Evolutionary conservation across 306 rosid species (phyloP).

Genomic region (Rosa persica): DNA sequence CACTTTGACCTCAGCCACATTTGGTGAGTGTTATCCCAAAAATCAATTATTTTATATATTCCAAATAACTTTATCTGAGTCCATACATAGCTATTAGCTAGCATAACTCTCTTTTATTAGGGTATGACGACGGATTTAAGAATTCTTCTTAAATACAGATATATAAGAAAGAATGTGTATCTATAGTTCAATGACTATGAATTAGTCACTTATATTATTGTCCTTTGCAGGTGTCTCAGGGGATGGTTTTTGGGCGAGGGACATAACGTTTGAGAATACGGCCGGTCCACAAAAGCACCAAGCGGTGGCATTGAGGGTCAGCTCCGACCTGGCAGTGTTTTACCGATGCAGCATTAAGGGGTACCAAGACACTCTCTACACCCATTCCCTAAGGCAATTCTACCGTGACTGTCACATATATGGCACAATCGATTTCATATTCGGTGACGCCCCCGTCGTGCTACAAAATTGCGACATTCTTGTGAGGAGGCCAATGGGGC

Average conservation of each 20-base stretch:
- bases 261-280: slow-evolving; percentile 71
- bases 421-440: slow-evolving; percentile 51
- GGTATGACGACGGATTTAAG: too few species aligned
- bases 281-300: slow-evolving; percentile 64
- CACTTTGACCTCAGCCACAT: slow-evolving; percentile 58
- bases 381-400: slow-evolving; percentile 62
- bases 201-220: neutral
- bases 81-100: neutral
- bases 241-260: slow-evolving; percentile 80
- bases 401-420: slow-evolving; percentile 56
- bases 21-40: slow-evolving; percentile 40
- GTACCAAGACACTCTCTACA: slow-evolving; percentile 71
- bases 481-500: slow-evolving; percentile 44
- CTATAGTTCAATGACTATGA: neutral
- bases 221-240: slow-evolving; percentile 52
- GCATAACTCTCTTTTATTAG: neutral
- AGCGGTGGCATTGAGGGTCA: slow-evolving; percentile 60
- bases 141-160: too few species aligned
- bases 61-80: neutral
- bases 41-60: too few species aligned
- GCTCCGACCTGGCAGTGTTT: slow-evolving; percentile 52
- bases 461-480: slow-evolving; percentile 68
- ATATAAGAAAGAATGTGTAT: too few species aligned
- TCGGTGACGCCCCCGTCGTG: slow-evolving; percentile 48
- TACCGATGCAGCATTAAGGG: slow-evolving; percentile 57